Conservation (phyloP, 164 flowering plant species). For the Tetracentron sinense region DNA sequence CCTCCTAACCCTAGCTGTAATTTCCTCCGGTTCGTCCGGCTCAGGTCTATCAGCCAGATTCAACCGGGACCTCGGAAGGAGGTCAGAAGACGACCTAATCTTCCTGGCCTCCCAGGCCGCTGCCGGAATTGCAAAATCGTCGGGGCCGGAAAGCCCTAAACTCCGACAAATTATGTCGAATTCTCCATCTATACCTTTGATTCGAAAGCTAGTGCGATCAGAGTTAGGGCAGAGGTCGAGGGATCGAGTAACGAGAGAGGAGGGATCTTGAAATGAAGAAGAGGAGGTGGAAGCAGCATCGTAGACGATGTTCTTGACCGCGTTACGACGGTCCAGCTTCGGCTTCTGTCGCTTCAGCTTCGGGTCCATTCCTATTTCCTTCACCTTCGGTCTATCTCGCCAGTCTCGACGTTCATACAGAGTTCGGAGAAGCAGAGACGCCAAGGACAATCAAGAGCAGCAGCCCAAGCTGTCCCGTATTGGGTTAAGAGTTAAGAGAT, state of each 20-base stretch:
- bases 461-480: too few species aligned
- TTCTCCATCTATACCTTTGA: constrained; percentile 63
- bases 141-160: constrained; percentile 79
- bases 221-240: constrained; percentile 32
- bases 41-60: constrained; percentile 8
- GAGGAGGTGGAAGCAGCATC: constrained; percentile 34
- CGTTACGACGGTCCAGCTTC: constrained; percentile 71
- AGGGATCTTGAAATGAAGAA: constrained; percentile 1
- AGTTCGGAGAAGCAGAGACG: too few species aligned
- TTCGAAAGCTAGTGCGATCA: constrained; percentile 58
- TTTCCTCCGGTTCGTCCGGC: neutral
- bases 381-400: neutral
- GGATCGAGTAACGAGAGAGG: constrained; percentile 40
- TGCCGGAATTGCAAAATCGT: constrained; percentile 67
- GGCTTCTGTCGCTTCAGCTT: constrained; percentile 33
- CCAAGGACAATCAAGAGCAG: too few species aligned
- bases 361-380: constrained; percentile 13
- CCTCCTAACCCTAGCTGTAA: neutral
- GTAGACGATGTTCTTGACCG: constrained; percentile 59
- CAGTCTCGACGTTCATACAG: too few species aligned
- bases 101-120: constrained; percentile 66
- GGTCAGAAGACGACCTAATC: constrained; percentile 42
- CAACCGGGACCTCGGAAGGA: constrained; percentile 30
- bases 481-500: too few species aligned
- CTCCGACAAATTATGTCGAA: constrained; percentile 42